phyloP scores from a whole-genome alignment of 768 basidiomycete genomes.

The Exidia glandulosa region DNA sequence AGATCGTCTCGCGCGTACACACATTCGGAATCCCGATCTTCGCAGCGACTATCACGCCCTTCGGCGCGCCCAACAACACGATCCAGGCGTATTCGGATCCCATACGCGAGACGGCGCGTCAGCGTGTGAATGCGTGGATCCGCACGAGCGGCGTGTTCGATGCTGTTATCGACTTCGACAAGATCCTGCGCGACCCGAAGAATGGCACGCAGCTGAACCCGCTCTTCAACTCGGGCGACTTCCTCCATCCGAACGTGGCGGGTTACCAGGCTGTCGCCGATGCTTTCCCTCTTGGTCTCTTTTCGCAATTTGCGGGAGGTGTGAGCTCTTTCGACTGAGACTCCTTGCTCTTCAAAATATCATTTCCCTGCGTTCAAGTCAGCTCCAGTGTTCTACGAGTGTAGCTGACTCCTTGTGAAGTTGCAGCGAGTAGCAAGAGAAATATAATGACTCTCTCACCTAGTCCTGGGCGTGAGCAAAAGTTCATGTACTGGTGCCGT shows the following conservation, averaged over 20 bases:
- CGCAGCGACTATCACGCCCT: conserved; percentile 41
- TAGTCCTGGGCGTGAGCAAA: too few species aligned
- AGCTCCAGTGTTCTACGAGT: neutral
- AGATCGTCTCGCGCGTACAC: conserved; percentile 33
- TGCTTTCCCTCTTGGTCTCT: conserved; percentile 30
- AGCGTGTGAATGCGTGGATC: conserved; percentile 34
- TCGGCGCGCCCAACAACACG: conserved; percentile 23
- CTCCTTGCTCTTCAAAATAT: neutral
- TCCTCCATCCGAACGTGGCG: conserved; percentile 36
- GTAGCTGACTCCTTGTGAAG: neutral
- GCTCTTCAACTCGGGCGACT: conserved; percentile 34
- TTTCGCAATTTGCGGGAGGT: conserved; percentile 19
- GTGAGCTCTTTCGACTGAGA: conserved; percentile 8
- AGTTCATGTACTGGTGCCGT: too few species aligned
- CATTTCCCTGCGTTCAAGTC: neutral
- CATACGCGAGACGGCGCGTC: conserved; percentile 29
- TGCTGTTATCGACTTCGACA: conserved; percentile 37
- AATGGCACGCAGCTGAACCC: conserved; percentile 27
- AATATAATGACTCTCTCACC: too few species aligned
- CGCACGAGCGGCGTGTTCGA: conserved; percentile 32
- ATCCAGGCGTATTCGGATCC: conserved; percentile 29
- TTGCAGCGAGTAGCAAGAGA: too few species aligned
- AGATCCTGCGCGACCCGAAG: conserved; percentile 26
- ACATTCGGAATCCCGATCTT: conserved; percentile 33
- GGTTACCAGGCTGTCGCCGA: conserved; percentile 34